Conservation (phyloP, 2,329 filamentous ascomycete species). For the Cercospora sojina region DNA sequence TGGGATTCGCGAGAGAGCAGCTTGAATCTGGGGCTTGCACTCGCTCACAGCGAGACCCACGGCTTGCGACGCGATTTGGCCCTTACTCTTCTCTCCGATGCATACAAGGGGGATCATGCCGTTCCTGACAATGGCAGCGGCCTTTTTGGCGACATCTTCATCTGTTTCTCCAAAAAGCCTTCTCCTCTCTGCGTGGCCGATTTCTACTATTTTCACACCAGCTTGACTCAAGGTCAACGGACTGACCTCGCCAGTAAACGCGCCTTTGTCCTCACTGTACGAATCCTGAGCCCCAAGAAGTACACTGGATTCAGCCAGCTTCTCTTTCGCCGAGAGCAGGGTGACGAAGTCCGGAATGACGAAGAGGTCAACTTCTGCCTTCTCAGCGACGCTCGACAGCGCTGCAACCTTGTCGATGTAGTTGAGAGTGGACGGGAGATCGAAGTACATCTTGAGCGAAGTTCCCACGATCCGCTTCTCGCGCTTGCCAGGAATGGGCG, state of each 20-base stretch:
- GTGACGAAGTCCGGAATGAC: conserved; percentile 76
- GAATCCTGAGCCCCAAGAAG: conserved; percentile 74
- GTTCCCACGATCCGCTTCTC: conserved; percentile 68
- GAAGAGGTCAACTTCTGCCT: conserved; percentile 65
- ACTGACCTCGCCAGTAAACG: conserved; percentile 77
- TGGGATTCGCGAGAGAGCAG: conserved; percentile 62
- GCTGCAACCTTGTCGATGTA: conserved; percentile 47
- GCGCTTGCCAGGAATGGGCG: conserved; percentile 34
- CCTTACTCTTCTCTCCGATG: conserved; percentile 66
- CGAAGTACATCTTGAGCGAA: conserved; percentile 79
- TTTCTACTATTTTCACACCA: conserved; percentile 70
- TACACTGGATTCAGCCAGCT: conserved; percentile 52
- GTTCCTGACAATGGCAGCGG: conserved; percentile 64
- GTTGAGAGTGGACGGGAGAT: conserved; percentile 59
- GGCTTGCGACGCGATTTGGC: conserved; percentile 46
- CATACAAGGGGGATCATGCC: conserved; percentile 76
- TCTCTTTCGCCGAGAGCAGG: conserved; percentile 53
- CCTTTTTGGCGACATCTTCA: conserved; percentile 64
- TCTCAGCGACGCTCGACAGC: conserved; percentile 54
- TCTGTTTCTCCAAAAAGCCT: conserved; percentile 74
- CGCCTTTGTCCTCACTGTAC: conserved; percentile 66
- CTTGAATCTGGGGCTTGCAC: conserved; percentile 64
- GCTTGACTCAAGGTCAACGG: conserved; percentile 65
- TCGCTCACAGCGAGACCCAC: conserved; percentile 63
- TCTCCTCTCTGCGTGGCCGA: conserved; percentile 78